phyloP scores from a whole-genome alignment of 2,329 filamentous ascomycete genomes.

The Xylaria sp. region DNA sequence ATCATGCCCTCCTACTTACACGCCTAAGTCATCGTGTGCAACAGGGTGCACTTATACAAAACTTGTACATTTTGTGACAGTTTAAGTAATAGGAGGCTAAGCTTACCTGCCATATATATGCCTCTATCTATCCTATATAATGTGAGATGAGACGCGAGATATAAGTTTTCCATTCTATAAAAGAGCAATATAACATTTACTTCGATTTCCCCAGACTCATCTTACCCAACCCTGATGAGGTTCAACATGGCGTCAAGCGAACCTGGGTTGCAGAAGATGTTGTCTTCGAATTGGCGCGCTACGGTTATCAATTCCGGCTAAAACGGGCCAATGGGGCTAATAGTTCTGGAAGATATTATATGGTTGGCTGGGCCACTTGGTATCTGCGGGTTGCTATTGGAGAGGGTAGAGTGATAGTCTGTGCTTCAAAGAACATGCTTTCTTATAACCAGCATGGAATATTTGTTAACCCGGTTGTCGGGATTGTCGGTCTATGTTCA shows the following conservation, averaged over 20 bases:
- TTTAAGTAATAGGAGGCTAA: background rate
- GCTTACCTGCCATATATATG: background rate
- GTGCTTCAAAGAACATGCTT: background rate
- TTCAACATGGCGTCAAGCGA: background rate
- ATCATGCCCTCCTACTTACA: background rate
- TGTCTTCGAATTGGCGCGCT: background rate
- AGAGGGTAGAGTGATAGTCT: background rate
- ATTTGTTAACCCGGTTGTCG: slow-evolving; percentile 20
- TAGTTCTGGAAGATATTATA: background rate
- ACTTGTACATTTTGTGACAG: background rate
- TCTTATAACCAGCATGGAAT: background rate
- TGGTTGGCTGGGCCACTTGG: slow-evolving; percentile 15
- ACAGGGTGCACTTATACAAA: background rate
- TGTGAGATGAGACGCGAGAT: background rate
- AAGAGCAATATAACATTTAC: background rate
- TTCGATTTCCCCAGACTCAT: background rate
- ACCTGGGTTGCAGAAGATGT: background rate
- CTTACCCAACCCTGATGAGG: background rate
- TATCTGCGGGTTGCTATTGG: slow-evolving; percentile 13
- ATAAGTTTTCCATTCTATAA: background rate
- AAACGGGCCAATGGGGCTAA: slow-evolving; percentile 7
- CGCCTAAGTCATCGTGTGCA: background rate
- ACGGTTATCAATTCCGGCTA: slow-evolving; percentile 14
- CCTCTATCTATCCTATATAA: background rate
- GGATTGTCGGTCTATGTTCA: background rate